phyloP scores from a whole-genome alignment of 306 rosid species.

The Glycyrrhiza uralensis region DNA sequence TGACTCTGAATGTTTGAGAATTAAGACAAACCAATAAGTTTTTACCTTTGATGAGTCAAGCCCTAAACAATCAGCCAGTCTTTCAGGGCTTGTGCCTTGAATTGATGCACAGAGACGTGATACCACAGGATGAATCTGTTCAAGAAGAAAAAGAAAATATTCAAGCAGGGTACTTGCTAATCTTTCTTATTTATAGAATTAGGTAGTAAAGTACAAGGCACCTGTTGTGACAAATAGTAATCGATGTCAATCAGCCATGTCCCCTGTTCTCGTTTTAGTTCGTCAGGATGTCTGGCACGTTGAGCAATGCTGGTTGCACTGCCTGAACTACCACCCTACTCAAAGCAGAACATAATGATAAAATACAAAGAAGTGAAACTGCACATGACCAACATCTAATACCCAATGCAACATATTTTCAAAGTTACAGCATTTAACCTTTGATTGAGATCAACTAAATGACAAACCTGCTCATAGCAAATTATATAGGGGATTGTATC shows the following conservation, averaged over 20 bases:
- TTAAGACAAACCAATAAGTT: slow-evolving; percentile 14
- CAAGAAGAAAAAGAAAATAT: slow-evolving; percentile 11
- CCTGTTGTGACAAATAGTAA: slow-evolving; percentile 96
- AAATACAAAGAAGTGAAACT: not conserved
- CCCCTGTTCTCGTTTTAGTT: slow-evolving; percentile 83
- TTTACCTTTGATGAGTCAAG: slow-evolving; percentile 89
- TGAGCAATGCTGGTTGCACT: slow-evolving; percentile 68
- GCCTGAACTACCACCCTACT: slow-evolving; percentile 68
- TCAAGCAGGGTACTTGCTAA: slow-evolving; percentile 20
- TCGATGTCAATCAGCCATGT: slow-evolving; percentile 93
- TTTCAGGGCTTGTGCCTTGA: slow-evolving; percentile 94
- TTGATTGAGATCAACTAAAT: slow-evolving; percentile 23
- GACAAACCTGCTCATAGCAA: slow-evolving; percentile 87
- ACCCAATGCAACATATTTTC: not conserved
- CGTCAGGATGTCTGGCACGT: slow-evolving; percentile 99
- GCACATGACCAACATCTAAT: slow-evolving; percentile 20
- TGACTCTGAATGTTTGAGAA: slow-evolving; percentile 14
- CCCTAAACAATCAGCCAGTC: slow-evolving; percentile 93
- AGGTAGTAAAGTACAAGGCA: slow-evolving; percentile 13
- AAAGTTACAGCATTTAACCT: not conserved
- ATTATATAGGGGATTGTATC: slow-evolving; percentile 89
- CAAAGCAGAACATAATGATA: slow-evolving; percentile 23
- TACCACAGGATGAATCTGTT: slow-evolving; percentile 98
- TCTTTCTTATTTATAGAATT: not conserved
- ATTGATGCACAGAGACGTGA: slow-evolving; percentile 95